These are phyloP conservation scores for Lentinula raphanica DNA, from an alignment of 768 basidiomycete species.

Conservation along the genomic window DNA sequence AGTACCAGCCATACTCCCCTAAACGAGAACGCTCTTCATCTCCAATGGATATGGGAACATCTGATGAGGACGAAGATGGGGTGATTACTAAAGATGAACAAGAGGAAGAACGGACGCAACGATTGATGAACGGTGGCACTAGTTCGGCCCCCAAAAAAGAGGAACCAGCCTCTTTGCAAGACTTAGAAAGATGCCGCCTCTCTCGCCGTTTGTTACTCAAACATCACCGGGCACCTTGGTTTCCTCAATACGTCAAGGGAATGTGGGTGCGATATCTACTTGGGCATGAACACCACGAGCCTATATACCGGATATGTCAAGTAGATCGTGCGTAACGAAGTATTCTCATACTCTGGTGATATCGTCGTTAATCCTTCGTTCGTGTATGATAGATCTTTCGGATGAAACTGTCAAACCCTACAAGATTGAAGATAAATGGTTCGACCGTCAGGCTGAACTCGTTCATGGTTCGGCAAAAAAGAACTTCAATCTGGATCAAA, in stretches of 20 bases:
- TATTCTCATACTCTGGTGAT: background rate
- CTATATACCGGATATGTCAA: slow-evolving; percentile 81
- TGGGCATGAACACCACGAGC: slow-evolving; percentile 50
- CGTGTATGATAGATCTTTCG: slow-evolving; percentile 34
- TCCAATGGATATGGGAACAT: slow-evolving; percentile 82
- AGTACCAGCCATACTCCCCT: slow-evolving; percentile 52
- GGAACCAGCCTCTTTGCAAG: slow-evolving; percentile 46
- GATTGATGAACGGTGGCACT: slow-evolving; percentile 29
- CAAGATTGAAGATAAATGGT: slow-evolving; percentile 57
- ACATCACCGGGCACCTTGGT: slow-evolving; percentile 74
- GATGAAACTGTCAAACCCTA: slow-evolving; percentile 58
- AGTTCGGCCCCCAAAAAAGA: slow-evolving; percentile 40
- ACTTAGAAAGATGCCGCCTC: slow-evolving; percentile 58
- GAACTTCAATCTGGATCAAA: slow-evolving; percentile 74
- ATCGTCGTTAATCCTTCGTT: slow-evolving; percentile 16
- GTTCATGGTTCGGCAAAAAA: slow-evolving; percentile 67
- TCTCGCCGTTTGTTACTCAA: slow-evolving; percentile 69
- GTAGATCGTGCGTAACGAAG: slow-evolving; percentile 56
- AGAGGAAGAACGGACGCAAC: slow-evolving; percentile 62
- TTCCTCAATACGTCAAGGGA: slow-evolving; percentile 81
- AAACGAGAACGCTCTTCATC: slow-evolving; percentile 72
- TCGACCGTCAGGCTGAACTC: slow-evolving; percentile 68
- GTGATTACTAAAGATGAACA: slow-evolving; percentile 71
- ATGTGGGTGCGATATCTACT: slow-evolving; percentile 83
- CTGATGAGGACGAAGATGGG: slow-evolving; percentile 84